Conservation (phyloP, 495 filamentous ascomycete genomes). For the Achaetomiella virescens region DNA sequence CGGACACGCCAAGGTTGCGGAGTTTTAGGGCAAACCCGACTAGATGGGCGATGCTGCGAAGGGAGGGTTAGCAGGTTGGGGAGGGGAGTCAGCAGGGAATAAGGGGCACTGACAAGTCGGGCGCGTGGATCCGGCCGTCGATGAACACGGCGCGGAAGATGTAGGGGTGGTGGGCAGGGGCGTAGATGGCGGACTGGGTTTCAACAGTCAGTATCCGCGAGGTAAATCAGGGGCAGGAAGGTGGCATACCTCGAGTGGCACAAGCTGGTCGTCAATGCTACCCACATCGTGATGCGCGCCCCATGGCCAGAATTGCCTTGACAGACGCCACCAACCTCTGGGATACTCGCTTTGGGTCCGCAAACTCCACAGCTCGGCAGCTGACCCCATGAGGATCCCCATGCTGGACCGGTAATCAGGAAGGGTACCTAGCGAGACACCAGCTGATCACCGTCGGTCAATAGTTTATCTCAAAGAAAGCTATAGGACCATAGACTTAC, state of each 20-base stretch:
- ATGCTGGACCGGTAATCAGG: slow-evolving; percentile 75
- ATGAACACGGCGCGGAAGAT: slow-evolving; percentile 93
- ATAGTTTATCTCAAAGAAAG: not conserved
- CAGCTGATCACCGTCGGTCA: slow-evolving; percentile 46
- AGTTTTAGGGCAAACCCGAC: slow-evolving; percentile 91
- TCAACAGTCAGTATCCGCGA: not conserved
- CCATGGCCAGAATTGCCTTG: slow-evolving; percentile 67
- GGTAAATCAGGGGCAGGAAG: not conserved
- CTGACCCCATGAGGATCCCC: slow-evolving; percentile 71
- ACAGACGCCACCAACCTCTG: slow-evolving; percentile 73
- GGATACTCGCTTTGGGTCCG: slow-evolving; percentile 72
- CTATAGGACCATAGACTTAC: slow-evolving; percentile 21
- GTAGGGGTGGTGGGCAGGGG: slow-evolving; percentile 78
- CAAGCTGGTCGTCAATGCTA: slow-evolving; percentile 94
- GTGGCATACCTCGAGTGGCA: slow-evolving; percentile 68
- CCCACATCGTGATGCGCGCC: slow-evolving; percentile 80
- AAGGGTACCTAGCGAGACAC: slow-evolving; percentile 90
- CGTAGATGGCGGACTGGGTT: slow-evolving; percentile 71
- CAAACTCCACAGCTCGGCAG: slow-evolving; percentile 92
- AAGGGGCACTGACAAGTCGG: slow-evolving; percentile 63
- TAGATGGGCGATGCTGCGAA: slow-evolving; percentile 66
- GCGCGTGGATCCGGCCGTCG: slow-evolving; percentile 85
- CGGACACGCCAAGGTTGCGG: slow-evolving; percentile 82
- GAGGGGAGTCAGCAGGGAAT: not conserved
- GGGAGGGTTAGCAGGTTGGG: slow-evolving; percentile 10